Base-by-base conservation (phyloP, 106 monocot genomes). In the Xerophyta viscosa region DNA sequence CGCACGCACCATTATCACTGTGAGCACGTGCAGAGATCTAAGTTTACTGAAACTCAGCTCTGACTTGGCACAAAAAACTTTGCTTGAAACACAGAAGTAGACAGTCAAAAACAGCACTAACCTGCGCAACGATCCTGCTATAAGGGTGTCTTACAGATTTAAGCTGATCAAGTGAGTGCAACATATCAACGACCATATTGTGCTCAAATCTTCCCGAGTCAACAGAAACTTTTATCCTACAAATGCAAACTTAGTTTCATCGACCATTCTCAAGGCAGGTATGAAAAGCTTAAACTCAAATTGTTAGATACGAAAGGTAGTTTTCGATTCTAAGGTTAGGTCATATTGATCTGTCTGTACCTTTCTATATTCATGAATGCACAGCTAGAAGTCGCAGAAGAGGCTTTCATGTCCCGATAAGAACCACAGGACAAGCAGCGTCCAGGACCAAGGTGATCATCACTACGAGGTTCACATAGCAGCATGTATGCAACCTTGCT, bases 111-210 rank as follows among this genome's bases (percentile, higher is more conserved):
- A 33, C 11, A 33, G 11, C 33, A 73, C 66, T 57, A 9, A 94
- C 94, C 84, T 81, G 71, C 48, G 84, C 77, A 71, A 88, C 52
- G 47, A 66, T 42, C 66, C 67, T 94, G 75, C 88, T 84, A 56
- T 84, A 88, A 29, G 58, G 69, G 73, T 94, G 94, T 54, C 70
- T 84, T 2, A 81, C 31, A 21, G 66, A 88, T 67, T 56, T 72
- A 19, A 94, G 48, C 7, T 24, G 49, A 66, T 27, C 27, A 42
- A 94, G 84, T 43, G 70, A 77, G 21, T 41, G 45, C 49, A 81
- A 45, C 22, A 61, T 45, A 48, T 72, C 51, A 20, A 63, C 62
- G 6, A 79, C 47, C 29, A 69, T 36, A 37, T 8, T 33, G 20
- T 22, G 21, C 29, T 54, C 44, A 31, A 9, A 41, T 58, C 61